Base-by-base conservation (phyloP, 257 asterid species). In the Catharanthus roseus region DNA sequence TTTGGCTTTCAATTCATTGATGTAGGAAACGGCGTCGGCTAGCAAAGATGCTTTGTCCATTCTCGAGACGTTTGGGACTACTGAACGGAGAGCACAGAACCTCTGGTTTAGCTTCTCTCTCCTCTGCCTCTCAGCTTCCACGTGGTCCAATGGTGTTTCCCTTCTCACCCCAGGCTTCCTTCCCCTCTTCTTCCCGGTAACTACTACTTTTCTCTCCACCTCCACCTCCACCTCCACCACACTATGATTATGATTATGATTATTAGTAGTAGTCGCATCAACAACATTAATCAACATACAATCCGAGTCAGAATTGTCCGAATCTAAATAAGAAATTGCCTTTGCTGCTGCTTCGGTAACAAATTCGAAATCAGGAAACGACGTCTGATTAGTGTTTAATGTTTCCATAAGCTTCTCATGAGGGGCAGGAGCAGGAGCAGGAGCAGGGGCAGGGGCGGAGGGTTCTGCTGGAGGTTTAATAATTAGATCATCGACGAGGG, bases 51-150 rank as follows among this genome's bases (percentile, higher is more conserved):
- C 96, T 75, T 89, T 90, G 79, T 91, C 93, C 97, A 91, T 84
- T 70, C 89, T 75, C 0, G 96, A 91, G 21, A 87, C 95, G 84
- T 85, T 86, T 0, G 97, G 97, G 0, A 91, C 96, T 21, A 86
- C 97, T 5, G 96, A 89, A 0, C 96, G 88, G 12, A 91, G 88
- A 10, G 92, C 88, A 78, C 83, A 89, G 86, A 91, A 91, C 0
- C 91, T 83, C 85, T 85, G 84, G 89, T 91, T 91, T 36, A 91
- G 88, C 88, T 89, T 91, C 86, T 91, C 97, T 74, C 97, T 58
- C 67, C 97, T 67, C 88, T 89, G 97, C 84, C 93, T 76, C 91
- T 91, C 97, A 21, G 95, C 95, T 74, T 87, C 97, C 78, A 89
- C 95, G 74, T 87, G 96, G 82, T 85, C 87, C 68, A 80, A 55